A percentile compares a stretch with the other conserved stretches of the same genome.
Conservation (phyloP, 371 early-diverging fungal species). For the Rhizopus sp. region DNA sequence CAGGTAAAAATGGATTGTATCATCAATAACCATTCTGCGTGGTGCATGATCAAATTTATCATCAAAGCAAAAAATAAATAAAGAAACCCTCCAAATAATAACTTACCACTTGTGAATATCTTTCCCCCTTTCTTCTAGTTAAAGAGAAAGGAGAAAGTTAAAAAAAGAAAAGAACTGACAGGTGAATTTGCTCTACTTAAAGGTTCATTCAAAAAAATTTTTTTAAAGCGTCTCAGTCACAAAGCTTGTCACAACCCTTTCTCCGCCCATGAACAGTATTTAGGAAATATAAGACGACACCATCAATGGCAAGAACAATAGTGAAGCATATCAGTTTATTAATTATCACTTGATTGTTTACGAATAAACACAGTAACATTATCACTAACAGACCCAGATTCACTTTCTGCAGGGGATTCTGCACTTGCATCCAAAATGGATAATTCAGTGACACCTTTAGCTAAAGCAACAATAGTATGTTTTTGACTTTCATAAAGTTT, state of each 20-base stretch:
- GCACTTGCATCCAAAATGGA: conserved; percentile 47
- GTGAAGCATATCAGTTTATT: not conserved
- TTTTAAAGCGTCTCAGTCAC: too few species aligned
- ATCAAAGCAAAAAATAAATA: conserved; percentile 21
- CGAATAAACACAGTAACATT: conserved; percentile 36
- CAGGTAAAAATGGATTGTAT: conserved; percentile 25
- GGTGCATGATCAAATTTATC: conserved; percentile 42
- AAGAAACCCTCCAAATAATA: not conserved
- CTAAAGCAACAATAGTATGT: conserved; percentile 63
- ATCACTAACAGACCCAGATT: conserved; percentile 38
- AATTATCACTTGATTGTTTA: conserved; percentile 18
- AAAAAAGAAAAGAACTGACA: too few species aligned
- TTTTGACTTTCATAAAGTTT: conserved; percentile 51
- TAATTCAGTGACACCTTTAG: conserved; percentile 73
- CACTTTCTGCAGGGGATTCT: conserved; percentile 75
- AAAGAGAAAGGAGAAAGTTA: too few species aligned
- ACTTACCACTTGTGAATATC: not conserved
- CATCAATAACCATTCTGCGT: conserved; percentile 41
- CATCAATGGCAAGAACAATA: too few species aligned
- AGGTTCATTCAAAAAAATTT: too few species aligned
- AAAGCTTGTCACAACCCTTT: too few species aligned
- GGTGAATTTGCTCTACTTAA: too few species aligned
- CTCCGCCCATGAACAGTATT: too few species aligned
- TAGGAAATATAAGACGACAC: too few species aligned
- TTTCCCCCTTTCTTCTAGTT: too few species aligned